phyloP scores from a whole-genome alignment of 768 basidiomycete species.

The Podaxis mareebaensis region DNA sequence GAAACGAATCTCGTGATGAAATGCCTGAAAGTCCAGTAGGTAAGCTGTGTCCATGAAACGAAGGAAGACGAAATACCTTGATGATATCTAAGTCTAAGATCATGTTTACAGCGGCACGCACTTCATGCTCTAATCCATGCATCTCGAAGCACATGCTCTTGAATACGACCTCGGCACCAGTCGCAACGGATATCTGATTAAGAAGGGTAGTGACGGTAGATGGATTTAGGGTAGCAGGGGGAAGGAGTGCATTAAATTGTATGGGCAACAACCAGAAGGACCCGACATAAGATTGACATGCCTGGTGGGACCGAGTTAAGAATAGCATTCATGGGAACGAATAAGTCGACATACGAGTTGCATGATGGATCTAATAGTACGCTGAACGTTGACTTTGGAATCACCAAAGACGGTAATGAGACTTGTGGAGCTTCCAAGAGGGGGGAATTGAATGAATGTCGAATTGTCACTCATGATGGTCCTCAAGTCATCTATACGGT shows the following conservation, averaged over 20 bases:
- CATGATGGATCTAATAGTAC: constrained; percentile 94
- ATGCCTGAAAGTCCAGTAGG: constrained; percentile 49
- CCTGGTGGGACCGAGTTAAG: constrained; percentile 44
- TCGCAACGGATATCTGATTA: constrained; percentile 82
- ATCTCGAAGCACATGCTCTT: constrained; percentile 98
- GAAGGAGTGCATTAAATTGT: constrained; percentile 89
- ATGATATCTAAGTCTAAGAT: constrained; percentile 90
- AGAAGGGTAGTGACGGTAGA: constrained; percentile 82
- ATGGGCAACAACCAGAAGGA: constrained; percentile 95
- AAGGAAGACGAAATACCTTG: constrained; percentile 54
- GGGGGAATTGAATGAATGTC: constrained; percentile 92
- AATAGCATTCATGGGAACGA: neutral
- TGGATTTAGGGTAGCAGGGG: constrained; percentile 77
- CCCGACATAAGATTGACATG: constrained; percentile 95
- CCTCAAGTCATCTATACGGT: constrained; percentile 91
- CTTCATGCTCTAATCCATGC: constrained; percentile 91
- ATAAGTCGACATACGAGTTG: constrained; percentile 65
- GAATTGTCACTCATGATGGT: constrained; percentile 95
- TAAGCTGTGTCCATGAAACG: neutral
- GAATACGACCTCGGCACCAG: constrained; percentile 94
- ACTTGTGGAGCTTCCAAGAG: constrained; percentile 90
- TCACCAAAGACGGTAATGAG: constrained; percentile 94
- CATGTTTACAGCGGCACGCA: constrained; percentile 81
- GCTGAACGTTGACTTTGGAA: constrained; percentile 89
- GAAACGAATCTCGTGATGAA: constrained; percentile 97